phyloP scores from a whole-genome alignment of 208 protist species.

The Crithidia expoeki region DNA sequence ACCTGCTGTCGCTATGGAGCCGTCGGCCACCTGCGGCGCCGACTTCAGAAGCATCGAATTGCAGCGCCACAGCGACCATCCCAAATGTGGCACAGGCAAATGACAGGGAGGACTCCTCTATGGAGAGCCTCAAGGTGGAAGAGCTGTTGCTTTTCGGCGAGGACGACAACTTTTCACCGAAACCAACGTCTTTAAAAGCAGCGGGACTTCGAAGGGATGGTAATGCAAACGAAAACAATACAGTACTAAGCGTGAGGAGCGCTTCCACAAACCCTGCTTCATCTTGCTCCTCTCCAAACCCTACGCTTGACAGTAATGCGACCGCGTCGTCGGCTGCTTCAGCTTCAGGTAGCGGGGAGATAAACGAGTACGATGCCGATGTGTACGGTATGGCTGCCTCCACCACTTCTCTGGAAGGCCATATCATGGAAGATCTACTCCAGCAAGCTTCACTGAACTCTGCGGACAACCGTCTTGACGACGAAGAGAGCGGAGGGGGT shows the following conservation, averaged over 20 bases:
- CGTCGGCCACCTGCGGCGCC: constrained; percentile 1
- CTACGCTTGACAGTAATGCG: too few species aligned
- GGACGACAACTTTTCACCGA: too few species aligned
- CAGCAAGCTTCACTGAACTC: constrained; percentile 4
- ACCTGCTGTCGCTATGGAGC: constrained; percentile 27
- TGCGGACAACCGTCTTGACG: not conserved
- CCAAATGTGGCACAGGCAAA: too few species aligned
- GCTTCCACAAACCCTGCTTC: too few species aligned
- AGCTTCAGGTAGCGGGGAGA: not conserved
- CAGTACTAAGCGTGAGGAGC: too few species aligned
- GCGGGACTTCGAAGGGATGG: too few species aligned
- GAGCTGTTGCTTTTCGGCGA: constrained; percentile 8
- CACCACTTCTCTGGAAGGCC: not conserved
- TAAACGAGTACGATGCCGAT: not conserved
- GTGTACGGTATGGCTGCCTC: constrained; percentile 15
- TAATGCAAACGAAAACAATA: too few species aligned
- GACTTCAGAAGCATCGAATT: too few species aligned
- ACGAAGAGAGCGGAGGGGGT: not conserved
- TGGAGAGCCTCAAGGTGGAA: not conserved
- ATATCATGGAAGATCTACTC: constrained; percentile 10
- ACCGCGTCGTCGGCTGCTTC: not conserved
- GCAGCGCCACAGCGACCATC: too few species aligned
- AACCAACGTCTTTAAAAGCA: too few species aligned
- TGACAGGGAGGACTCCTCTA: not conserved
- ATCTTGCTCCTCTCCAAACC: too few species aligned